Percentiles rank a stretch among this genome's conserved stretches.
Evolutionary conservation across 768 basidiomycete species (phyloP).

Genomic region (Podaxis sp.): DNA sequence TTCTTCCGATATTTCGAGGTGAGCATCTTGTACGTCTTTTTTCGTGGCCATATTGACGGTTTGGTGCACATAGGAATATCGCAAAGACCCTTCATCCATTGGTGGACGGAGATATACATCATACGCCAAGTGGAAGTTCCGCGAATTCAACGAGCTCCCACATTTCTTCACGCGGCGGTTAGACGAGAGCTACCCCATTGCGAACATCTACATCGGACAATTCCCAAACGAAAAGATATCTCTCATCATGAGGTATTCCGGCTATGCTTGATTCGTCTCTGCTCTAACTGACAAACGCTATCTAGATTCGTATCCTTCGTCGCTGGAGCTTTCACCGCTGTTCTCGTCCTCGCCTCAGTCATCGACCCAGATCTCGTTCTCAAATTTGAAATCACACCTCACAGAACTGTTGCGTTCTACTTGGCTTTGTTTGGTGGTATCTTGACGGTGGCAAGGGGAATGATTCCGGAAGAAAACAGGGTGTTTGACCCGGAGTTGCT

Average conservation of each 20-base stretch:
- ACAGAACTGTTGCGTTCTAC: conserved; percentile 93
- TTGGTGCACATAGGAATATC: conserved; percentile 75
- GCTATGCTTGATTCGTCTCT: not conserved
- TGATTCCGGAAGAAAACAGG: conserved; percentile 92
- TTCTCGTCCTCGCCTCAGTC: conserved; percentile 88
- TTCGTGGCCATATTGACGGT: conserved; percentile 14
- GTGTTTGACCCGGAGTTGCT: conserved; percentile 94
- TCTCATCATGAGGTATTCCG: conserved; percentile 76
- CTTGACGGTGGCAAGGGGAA: conserved; percentile 87
- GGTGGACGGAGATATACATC: conserved; percentile 91
- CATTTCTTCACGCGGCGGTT: conserved; percentile 88
- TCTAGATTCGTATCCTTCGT: conserved; percentile 92
- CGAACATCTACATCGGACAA: conserved; percentile 95
- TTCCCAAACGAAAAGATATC: conserved; percentile 96
- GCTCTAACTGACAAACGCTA: not conserved
- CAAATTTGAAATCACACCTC: conserved; percentile 92
- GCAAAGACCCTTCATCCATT: conserved; percentile 96
- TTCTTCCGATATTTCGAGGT: conserved; percentile 99
- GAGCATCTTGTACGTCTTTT: not conserved
- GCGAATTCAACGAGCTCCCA: conserved; percentile 97
- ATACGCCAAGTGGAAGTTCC: conserved; percentile 97
- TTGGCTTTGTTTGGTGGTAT: conserved; percentile 84
- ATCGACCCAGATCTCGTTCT: conserved; percentile 93
- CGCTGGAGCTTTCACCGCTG: conserved; percentile 94
- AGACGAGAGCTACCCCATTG: conserved; percentile 84